A percentile compares a stretch with the other conserved stretches of the same genome.
These are phyloP conservation scores for Ophiosphaerella herpotricha DNA, from an alignment of 2,329 filamentous ascomycete species.

Conservation along the genomic window DNA sequence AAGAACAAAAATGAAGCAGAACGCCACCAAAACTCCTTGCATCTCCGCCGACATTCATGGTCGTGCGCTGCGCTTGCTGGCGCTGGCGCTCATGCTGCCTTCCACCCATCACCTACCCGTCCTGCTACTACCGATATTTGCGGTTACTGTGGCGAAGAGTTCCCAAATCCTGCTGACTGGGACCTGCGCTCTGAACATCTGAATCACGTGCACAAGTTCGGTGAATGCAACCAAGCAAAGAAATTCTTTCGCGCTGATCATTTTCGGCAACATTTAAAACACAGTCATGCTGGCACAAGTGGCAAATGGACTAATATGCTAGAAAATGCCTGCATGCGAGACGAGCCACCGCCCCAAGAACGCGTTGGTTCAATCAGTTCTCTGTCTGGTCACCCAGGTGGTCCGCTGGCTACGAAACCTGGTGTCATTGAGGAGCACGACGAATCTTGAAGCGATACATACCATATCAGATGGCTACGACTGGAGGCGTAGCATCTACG, in stretches of 20 bases:
- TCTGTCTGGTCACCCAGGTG: conserved; percentile 31
- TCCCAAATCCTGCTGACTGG: conserved; percentile 86
- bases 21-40: conserved; percentile 92
- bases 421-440: conserved; percentile 47
- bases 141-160: conserved; percentile 95
- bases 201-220: conserved; percentile 91
- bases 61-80: conserved; percentile 84
- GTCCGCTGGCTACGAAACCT: conserved; percentile 40
- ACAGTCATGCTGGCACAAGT: conserved; percentile 93
- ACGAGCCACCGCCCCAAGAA: conserved; percentile 68
- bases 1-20: conserved; percentile 99
- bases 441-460: conserved; percentile 36
- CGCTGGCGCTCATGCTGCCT: conserved; percentile 74
- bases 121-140: conserved; percentile 74
- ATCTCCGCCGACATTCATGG: conserved; percentile 92
- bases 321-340: conserved; percentile 95
- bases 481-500: not conserved
- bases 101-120: conserved; percentile 75
- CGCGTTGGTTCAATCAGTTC: conserved; percentile 41
- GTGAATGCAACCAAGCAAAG: conserved; percentile 97
- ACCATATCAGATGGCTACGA: not conserved
- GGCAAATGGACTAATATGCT: conserved; percentile 99
- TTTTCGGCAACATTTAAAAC: conserved; percentile 96
- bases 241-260: conserved; percentile 98
- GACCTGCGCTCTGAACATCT: conserved; percentile 84